These are phyloP conservation scores for Haplosporangium sp. DNA, from an alignment of 371 early-diverging fungal species.

Conservation along the genomic window DNA sequence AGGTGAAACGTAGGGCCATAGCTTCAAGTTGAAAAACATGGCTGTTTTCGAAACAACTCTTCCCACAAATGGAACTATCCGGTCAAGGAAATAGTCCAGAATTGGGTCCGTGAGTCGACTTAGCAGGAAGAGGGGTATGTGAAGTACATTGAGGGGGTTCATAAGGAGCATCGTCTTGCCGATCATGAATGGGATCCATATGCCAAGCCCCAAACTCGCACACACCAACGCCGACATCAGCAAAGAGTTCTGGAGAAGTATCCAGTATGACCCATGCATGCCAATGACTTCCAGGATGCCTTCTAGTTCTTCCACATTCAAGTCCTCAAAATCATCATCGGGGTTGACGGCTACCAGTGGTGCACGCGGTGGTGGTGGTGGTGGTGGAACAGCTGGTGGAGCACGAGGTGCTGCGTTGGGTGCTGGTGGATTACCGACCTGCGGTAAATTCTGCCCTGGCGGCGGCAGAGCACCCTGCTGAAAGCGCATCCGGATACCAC, in stretches of 20 bases:
- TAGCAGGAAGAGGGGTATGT: constrained; percentile 59
- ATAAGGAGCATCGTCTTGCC: constrained; percentile 72
- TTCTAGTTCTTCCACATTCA: constrained; percentile 77
- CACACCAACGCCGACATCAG: constrained; percentile 81
- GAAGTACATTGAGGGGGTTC: constrained; percentile 59
- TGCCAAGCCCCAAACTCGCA: constrained; percentile 75
- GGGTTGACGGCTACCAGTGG: neutral
- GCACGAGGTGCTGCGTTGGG: neutral
- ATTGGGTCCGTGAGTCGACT: constrained; percentile 68
- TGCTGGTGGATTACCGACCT: neutral
- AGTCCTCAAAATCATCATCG: constrained; percentile 60
- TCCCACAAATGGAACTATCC: constrained; percentile 43
- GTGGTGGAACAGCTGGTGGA: constrained; percentile 6
- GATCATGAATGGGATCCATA: constrained; percentile 83
- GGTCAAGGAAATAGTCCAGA: constrained; percentile 63
- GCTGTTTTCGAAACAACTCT: constrained; percentile 2
- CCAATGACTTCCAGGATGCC: constrained; percentile 91
- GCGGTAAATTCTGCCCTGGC: neutral
- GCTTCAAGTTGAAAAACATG: neutral
- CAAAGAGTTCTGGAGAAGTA: constrained; percentile 81
- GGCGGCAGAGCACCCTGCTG: neutral
- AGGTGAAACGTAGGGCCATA: constrained; percentile 1
- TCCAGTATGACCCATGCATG: constrained; percentile 83
- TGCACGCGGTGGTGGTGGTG: constrained; percentile 7
- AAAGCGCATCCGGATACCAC: constrained; percentile 21